These are phyloP conservation scores for Tetraselmis striata DNA, from an alignment of 139 green algal genomes.

Conservation along the genomic window DNA sequence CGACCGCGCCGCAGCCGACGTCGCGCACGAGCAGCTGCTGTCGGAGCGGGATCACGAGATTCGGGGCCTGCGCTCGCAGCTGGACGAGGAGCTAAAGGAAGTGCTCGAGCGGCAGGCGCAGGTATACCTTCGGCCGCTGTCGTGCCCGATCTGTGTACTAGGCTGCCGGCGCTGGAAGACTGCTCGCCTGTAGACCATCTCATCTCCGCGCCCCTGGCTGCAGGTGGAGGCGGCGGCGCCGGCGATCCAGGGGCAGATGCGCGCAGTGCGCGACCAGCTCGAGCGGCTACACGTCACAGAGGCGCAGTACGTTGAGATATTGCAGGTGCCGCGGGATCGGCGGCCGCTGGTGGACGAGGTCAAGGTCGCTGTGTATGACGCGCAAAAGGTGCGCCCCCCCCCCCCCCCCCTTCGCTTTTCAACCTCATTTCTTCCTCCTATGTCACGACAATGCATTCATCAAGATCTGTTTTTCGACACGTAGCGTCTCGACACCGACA, in stretches of 20 bases:
- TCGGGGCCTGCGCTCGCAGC: neutral
- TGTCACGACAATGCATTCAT: too few species aligned
- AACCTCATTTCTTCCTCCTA: too few species aligned
- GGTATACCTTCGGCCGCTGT: too few species aligned
- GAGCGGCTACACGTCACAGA: slow-evolving; percentile 27
- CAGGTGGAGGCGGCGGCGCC: slow-evolving; percentile 31
- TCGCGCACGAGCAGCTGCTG: neutral
- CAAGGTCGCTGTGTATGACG: slow-evolving; percentile 27
- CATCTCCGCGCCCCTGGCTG: neutral
- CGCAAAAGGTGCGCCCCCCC: slow-evolving; percentile 9
- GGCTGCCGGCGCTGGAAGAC: too few species aligned
- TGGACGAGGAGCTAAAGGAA: neutral
- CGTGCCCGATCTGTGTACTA: too few species aligned
- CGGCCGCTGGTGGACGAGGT: slow-evolving; percentile 29
- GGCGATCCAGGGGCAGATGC: slow-evolving; percentile 14
- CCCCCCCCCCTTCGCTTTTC: too few species aligned
- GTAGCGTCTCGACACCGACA: too few species aligned
- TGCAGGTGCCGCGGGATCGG: slow-evolving; percentile 10
- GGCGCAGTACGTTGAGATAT: slow-evolving; percentile 27
- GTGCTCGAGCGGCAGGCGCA: neutral
- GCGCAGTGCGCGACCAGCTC: slow-evolving; percentile 25
- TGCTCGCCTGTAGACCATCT: neutral
- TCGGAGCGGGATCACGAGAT: neutral
- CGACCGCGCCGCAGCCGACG: neutral
- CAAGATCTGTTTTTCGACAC: too few species aligned